phyloP scores from a whole-genome alignment of 1,284 basidiomycete species.

The Ustanciosporium gigantosporum region DNA sequence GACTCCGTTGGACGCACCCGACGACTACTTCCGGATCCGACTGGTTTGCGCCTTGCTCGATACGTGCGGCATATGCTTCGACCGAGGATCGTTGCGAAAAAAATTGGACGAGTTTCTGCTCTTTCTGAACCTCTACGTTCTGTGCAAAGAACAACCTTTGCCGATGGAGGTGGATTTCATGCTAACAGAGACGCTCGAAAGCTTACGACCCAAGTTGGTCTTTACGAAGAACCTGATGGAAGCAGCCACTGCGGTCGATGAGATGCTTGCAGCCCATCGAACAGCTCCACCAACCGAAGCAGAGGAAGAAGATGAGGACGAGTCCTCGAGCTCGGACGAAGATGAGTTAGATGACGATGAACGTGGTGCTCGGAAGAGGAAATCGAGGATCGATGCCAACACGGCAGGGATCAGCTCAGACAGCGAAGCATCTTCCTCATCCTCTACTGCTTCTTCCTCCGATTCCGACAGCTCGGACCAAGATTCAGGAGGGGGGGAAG shows the following conservation, averaged over 20 bases:
- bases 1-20: slow-evolving; percentile 81
- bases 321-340: slow-evolving; percentile 30
- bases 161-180: slow-evolving; percentile 99
- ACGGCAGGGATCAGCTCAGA: slow-evolving; percentile 4
- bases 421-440: neutral
- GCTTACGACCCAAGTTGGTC: slow-evolving; percentile 45
- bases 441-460: slow-evolving; percentile 2
- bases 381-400: neutral
- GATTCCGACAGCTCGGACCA: slow-evolving; percentile 6
- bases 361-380: slow-evolving; percentile 4
- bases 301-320: slow-evolving; percentile 21
- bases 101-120: slow-evolving; percentile 88
- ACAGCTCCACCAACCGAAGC: slow-evolving; percentile 6
- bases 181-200: slow-evolving; percentile 86
- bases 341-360: slow-evolving; percentile 29
- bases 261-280: slow-evolving; percentile 70
- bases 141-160: slow-evolving; percentile 77
- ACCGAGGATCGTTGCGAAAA: slow-evolving; percentile 83
- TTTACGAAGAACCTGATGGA: slow-evolving; percentile 77
- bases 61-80: slow-evolving; percentile 97
- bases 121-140: slow-evolving; percentile 91
- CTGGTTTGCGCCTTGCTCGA: slow-evolving; percentile 90
- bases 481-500: slow-evolving; percentile 6
- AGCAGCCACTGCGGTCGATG: slow-evolving; percentile 82
- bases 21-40: slow-evolving; percentile 93